Base-by-base conservation (phyloP, 257 asterid genomes). In the Haberlea rhodopensis region DNA sequence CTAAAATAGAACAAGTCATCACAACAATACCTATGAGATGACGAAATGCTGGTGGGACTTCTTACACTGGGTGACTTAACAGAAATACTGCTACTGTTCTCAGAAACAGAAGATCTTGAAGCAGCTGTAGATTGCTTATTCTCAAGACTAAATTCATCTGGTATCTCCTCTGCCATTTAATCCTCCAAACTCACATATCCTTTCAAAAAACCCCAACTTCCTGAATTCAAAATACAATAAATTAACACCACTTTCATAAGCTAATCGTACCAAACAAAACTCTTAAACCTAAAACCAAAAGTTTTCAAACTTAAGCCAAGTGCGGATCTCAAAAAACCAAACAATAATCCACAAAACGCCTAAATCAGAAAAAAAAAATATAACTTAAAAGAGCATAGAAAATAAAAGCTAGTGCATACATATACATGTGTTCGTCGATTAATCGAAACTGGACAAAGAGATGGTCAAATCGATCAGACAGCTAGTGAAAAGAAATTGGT, bases 61-160 rank as follows among this genome's bases (percentile, higher is more conserved):
- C 88, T 76, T 69, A 71, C 76, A 52, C 81, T 80, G 0, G 95
- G 94, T 5, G 99, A 85, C 76, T 82, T 92, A 9, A 82, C 21
- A 18, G 74, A 76, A 71, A 76, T 58, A 71, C 83, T 76, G 67
- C 87, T 87, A 75, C 95, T 86, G 74, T 82, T 85, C 76, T 94
- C 97, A 20, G 96, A 92, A 81, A 83, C 82, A 19, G 99, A 87
- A 19, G 97, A 90, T 85, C 94, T 84, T 5, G 95, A 90, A 58
- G 83, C 86, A 74, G 83, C 91, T 34, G 75, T 79, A 7, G 83
- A 76, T 70, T 85, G 90, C 89, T 80, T 94, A 71, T 81, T 86
- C 87, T 81, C 91, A 34, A 69, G 74, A 72, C 78, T 81, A 65
- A 62, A 69, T 6, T 79, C 87, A 58, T 79, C 97, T 32, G 67